phyloP scores from a whole-genome alignment of 768 basidiomycete species.

The Coprinopsis sp. region DNA sequence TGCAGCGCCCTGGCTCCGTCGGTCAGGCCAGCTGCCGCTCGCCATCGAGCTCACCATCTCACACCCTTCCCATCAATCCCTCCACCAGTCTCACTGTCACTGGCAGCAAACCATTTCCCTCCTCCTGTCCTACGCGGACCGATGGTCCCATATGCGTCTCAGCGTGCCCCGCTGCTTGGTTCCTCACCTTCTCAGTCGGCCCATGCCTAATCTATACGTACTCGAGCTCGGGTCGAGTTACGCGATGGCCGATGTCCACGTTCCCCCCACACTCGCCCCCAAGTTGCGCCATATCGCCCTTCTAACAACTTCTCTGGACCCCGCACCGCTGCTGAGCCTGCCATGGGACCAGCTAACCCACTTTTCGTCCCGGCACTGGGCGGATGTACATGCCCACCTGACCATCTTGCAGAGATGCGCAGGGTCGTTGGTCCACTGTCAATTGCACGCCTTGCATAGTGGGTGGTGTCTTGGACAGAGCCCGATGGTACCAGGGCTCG shows the following conservation, averaged over 20 bases:
- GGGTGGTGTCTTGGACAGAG: too few species aligned
- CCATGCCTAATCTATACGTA: conserved; percentile 17
- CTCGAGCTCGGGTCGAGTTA: conserved; percentile 19
- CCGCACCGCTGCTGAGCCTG: conserved; percentile 13
- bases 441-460: conserved; percentile 17
- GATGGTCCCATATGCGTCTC: conserved; percentile 20
- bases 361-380: conserved; percentile 19
- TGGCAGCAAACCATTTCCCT: conserved; percentile 9
- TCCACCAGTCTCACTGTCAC: conserved; percentile 13
- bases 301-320: conserved; percentile 17
- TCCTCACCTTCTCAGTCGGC: conserved; percentile 11
- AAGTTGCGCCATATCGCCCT: conserved; percentile 15
- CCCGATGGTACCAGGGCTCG: conserved; percentile 1
- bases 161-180: conserved; percentile 15
- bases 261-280: conserved; percentile 13
- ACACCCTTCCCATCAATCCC: too few species aligned
- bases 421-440: conserved; percentile 18
- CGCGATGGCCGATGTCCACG: conserved; percentile 13
- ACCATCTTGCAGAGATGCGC: conserved; percentile 21
- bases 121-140: conserved; percentile 14
- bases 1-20: conserved; percentile 18
- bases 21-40: conserved; percentile 17
- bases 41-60: conserved; percentile 17
- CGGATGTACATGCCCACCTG: conserved; percentile 21
- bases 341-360: conserved; percentile 18